Conservation (phyloP, 1,284 basidiomycete genomes). For the Pseudomicrostroma phylloplanum region DNA sequence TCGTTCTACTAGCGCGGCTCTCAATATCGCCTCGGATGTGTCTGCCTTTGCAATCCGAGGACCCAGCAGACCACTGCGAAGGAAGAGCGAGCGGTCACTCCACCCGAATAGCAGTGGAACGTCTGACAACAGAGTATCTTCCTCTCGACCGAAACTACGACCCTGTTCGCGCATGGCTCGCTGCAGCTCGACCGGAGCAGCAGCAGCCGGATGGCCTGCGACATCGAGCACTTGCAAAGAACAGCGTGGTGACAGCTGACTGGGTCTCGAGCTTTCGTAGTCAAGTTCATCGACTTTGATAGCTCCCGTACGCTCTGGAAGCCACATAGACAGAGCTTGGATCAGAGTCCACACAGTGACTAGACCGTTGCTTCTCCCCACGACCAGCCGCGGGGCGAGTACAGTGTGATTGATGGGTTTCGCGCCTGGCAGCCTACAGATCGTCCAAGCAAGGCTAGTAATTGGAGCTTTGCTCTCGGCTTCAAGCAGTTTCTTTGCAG, state of each 20-base stretch:
- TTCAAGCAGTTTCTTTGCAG: constrained; percentile 23
- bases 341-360: constrained; percentile 41
- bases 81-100: neutral
- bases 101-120: constrained; percentile 17
- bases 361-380: constrained; percentile 28
- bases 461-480: constrained; percentile 34
- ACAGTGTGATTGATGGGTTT: constrained; percentile 23
- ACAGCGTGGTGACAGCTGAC: constrained; percentile 2
- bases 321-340: constrained; percentile 31
- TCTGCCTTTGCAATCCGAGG: constrained; percentile 24
- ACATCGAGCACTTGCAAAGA: constrained; percentile 28
- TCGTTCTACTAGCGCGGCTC: constrained; percentile 30
- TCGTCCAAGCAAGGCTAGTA: constrained; percentile 26
- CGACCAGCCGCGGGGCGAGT: constrained; percentile 37
- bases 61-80: constrained; percentile 32
- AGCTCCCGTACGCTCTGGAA: constrained; percentile 23
- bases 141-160: neutral
- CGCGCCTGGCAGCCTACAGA: constrained; percentile 21
- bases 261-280: neutral
- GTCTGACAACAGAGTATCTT: constrained; percentile 10
- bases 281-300: constrained; percentile 28
- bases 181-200: constrained; percentile 31
- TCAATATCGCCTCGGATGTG: constrained; percentile 28
- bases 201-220: constrained; percentile 19
- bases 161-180: constrained; percentile 27